Conservation (phyloP, 371 early-diverging fungal species). For the Actinomortierella wolfii region DNA sequence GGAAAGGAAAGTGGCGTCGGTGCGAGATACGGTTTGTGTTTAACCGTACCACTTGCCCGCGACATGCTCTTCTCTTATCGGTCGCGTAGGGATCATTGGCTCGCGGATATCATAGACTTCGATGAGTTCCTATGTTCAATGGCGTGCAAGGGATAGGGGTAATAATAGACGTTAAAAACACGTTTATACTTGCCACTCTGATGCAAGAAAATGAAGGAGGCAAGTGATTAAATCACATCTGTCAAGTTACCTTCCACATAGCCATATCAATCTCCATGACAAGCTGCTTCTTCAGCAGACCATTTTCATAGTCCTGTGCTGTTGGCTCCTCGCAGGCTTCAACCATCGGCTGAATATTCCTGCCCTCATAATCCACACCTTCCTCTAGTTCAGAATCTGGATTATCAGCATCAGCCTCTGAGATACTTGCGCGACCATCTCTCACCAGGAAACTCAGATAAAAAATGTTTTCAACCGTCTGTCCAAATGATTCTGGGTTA, state of each 20-base stretch:
- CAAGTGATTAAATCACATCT: too few relatives aligned
- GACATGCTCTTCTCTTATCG: slow-evolving; percentile 27
- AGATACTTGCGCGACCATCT: slow-evolving; percentile 78
- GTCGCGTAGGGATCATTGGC: slow-evolving; percentile 68
- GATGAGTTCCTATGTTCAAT: slow-evolving; percentile 72
- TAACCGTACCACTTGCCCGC: slow-evolving; percentile 54
- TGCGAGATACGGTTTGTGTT: too few relatives aligned
- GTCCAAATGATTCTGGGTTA: slow-evolving; percentile 90
- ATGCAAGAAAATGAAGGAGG: too few relatives aligned
- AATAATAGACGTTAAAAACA: too few relatives aligned
- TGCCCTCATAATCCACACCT: slow-evolving; percentile 43
- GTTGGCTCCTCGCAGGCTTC: slow-evolving; percentile 64
- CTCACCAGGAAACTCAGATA: slow-evolving; percentile 90
- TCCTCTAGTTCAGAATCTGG: too few relatives aligned
- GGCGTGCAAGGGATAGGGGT: too few relatives aligned
- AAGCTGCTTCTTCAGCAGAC: slow-evolving; percentile 77
- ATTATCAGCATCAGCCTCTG: slow-evolving; percentile 68
- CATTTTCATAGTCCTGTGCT: slow-evolving; percentile 63
- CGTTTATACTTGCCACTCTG: too few relatives aligned
- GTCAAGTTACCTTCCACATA: slow-evolving; percentile 65
- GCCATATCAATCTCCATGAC: slow-evolving; percentile 80
- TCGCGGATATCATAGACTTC: slow-evolving; percentile 64
- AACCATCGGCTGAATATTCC: slow-evolving; percentile 36
- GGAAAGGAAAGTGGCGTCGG: too few relatives aligned
- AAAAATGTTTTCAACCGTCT: slow-evolving; percentile 95